A percentile compares a stretch with the other conserved stretches of the same genome.
Evolutionary conservation across 345 rosid species (phyloP).

Genomic region (Conringia planisiliqua): DNA sequence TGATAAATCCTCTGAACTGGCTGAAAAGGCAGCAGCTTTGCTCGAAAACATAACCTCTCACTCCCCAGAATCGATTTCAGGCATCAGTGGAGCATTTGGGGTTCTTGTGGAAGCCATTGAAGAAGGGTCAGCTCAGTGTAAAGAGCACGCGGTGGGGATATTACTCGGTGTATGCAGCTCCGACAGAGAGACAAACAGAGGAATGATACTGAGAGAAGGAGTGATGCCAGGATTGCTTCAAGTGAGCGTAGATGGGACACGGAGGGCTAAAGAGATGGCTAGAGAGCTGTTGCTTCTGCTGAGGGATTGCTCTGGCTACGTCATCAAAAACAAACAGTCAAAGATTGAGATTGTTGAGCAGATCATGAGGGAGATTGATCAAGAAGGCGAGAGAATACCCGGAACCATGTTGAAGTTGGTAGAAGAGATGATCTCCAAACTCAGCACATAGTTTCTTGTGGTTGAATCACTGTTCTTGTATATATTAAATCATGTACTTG

Average conservation of each 20-base stretch:
- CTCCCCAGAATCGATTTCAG: constrained; percentile 42
- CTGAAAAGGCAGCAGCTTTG: constrained; percentile 58
- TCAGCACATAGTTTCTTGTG: constrained; percentile 35
- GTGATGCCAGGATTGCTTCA: constrained; percentile 78
- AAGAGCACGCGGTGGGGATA: constrained; percentile 71
- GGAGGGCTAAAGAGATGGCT: constrained; percentile 60
- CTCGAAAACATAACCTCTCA: constrained; percentile 44
- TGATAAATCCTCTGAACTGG: constrained; percentile 48
- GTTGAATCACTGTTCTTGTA: background rate
- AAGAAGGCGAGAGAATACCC: constrained; percentile 45
- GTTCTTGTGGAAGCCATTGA: constrained; percentile 69
- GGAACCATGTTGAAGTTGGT: constrained; percentile 53
- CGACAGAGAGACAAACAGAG: constrained; percentile 65
- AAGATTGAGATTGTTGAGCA: constrained; percentile 51
- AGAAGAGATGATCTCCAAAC: constrained; percentile 79
- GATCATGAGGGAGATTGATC: constrained; percentile 71
- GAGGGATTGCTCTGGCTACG: constrained; percentile 48
- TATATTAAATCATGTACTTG: background rate
- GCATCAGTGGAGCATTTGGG: constrained; percentile 45
- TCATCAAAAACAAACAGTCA: constrained; percentile 32
- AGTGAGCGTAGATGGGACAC: constrained; percentile 68
- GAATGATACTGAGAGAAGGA: constrained; percentile 69
- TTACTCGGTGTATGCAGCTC: constrained; percentile 56
- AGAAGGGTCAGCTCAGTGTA: constrained; percentile 63
- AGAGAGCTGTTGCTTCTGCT: constrained; percentile 57